phyloP scores from a whole-genome alignment of 495 filamentous ascomycete genomes.

The Collariella sp. region DNA sequence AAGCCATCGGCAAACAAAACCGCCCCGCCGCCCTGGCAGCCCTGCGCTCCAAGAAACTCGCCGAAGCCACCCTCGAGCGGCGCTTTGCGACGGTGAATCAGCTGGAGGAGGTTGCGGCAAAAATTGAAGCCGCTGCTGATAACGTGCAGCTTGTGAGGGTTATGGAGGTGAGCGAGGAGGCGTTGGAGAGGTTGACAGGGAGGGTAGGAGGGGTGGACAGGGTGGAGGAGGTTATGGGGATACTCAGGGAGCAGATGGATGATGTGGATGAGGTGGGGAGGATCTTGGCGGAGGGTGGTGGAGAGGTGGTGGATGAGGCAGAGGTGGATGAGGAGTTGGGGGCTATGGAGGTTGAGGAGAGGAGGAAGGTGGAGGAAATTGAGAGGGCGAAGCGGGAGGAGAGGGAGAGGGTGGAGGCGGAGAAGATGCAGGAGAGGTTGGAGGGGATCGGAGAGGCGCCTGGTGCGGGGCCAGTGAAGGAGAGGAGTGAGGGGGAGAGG shows the following conservation, averaged over 20 bases:
- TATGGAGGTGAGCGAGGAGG: conserved; percentile 68
- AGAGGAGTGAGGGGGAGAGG: conserved; percentile 13
- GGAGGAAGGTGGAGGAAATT: conserved; percentile 45
- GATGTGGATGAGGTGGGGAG: conserved; percentile 74
- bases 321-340: conserved; percentile 88
- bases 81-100: conserved; percentile 65
- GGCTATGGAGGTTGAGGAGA: conserved; percentile 60
- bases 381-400: conserved; percentile 33
- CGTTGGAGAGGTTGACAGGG: conserved; percentile 62
- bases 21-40: conserved; percentile 63
- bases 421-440: conserved; percentile 25
- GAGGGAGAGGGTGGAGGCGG: conserved; percentile 23
- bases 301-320: conserved; percentile 59
- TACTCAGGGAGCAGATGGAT: conserved; percentile 68
- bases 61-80: conserved; percentile 59
- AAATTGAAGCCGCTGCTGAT: conserved; percentile 76
- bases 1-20: conserved; percentile 62
- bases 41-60: conserved; percentile 73
- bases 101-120: conserved; percentile 68
- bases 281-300: conserved; percentile 55
- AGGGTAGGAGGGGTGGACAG: conserved; percentile 68
- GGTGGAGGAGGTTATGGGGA: conserved; percentile 66
- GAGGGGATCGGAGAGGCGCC: conserved; percentile 35
- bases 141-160: conserved; percentile 71
- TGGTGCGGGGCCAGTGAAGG: conserved; percentile 11